Evolutionary conservation across 306 rosid species (phyloP), one percentile per base, ranked within the genome.

Genomic region (Phaseolus lunatus): DNA sequence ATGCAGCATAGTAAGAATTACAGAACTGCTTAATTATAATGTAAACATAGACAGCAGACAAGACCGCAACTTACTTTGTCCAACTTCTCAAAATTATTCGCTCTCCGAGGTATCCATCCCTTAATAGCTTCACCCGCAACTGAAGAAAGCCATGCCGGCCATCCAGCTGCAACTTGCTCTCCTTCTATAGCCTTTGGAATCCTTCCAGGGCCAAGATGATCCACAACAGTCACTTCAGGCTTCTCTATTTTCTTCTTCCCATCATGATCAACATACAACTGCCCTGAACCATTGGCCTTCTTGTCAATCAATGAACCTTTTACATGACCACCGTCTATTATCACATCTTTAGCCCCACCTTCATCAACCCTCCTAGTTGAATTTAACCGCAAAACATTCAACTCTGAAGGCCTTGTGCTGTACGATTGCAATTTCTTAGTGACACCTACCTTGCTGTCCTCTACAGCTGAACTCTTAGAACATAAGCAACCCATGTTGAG

Each of bases 111-210:
- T 61, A 90, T 62, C 97, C 98, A 95, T 77, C 98, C 98, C 63
- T 86, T 86, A 67, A 95, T 83, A 71, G 97, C 97, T 70, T 95
- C 98, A 61, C 92, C 86, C 0, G 98, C 98, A 53, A 89, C 97
- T 2, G 93, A 80, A 77, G 97, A 87, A 39, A 95, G 98, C 98
- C 98, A 95, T 5, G 49, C 80, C 7, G 98, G 98, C 98, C 98
- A 95, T 73, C 98, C 98, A 14, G 98, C 97, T 2, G 97, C 93
- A 72, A 89, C 88, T 75, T 90, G 97, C 78, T 92, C 97, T 33
- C 86, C 97, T 75, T 85, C 90, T 44, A 58, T 48, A 81, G 88
- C 92, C 79, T 81, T 90, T 4, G 97, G 96, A 33, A 95, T 81
- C 78, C 86, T 88, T 87, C 89, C 91, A 41, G 82, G 59, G 43